Conservation (phyloP, 2,329 filamentous ascomycete species). For the Xenoacremonium recifei region DNA sequence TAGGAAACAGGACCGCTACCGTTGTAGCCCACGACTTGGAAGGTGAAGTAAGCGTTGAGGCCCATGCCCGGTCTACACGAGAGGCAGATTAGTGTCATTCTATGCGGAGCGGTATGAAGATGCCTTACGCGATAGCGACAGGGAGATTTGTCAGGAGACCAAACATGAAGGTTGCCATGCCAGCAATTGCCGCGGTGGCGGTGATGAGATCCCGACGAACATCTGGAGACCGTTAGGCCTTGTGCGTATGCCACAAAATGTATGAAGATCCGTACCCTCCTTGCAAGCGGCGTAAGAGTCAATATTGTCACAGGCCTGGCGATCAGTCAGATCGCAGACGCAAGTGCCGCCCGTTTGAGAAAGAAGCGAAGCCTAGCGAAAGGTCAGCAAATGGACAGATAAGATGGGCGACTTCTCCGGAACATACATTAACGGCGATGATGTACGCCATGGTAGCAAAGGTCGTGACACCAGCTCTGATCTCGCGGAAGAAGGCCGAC, state of each 20-base stretch:
- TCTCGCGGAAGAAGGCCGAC: slow-evolving; percentile 71
- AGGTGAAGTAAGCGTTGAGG: slow-evolving; percentile 66
- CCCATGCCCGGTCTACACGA: slow-evolving; percentile 64
- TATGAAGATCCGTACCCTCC: slow-evolving; percentile 38
- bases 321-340: slow-evolving; percentile 52
- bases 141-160: slow-evolving; percentile 81
- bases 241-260: neutral
- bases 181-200: slow-evolving; percentile 77
- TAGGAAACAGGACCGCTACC: slow-evolving; percentile 58
- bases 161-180: slow-evolving; percentile 73
- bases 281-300: slow-evolving; percentile 45
- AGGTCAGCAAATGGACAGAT: neutral
- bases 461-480: slow-evolving; percentile 77
- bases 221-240: slow-evolving; percentile 28
- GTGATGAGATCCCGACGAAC: slow-evolving; percentile 78
- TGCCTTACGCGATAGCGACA: slow-evolving; percentile 36
- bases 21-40: slow-evolving; percentile 62
- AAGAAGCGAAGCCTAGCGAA: slow-evolving; percentile 66
- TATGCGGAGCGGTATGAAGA: neutral
- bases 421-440: slow-evolving; percentile 66
- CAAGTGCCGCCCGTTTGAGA: slow-evolving; percentile 77
- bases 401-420: neutral
- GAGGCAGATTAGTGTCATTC: slow-evolving; percentile 10
- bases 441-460: slow-evolving; percentile 85
- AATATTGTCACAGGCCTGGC: slow-evolving; percentile 48